A percentile compares a stretch with the other conserved stretches of the same genome.
These are phyloP conservation scores for Mycosphaerella sp. DNA, from an alignment of 2,329 filamentous ascomycete genomes.

Conservation along the genomic window DNA sequence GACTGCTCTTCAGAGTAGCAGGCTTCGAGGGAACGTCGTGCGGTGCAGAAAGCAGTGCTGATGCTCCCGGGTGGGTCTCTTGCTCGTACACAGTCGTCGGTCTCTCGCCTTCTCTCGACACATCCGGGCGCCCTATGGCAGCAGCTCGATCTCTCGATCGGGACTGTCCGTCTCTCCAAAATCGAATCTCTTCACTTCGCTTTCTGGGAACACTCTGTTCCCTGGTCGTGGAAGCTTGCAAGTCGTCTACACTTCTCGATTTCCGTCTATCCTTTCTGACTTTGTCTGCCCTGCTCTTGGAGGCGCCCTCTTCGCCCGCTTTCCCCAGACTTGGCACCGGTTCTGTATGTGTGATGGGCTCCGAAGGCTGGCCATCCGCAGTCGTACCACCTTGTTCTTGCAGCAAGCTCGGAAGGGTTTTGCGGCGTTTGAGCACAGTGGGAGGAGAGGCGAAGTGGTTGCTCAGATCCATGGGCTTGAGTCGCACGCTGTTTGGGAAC, in stretches of 20 bases:
- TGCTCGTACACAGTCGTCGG: neutral
- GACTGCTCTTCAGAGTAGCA: slow-evolving; percentile 17
- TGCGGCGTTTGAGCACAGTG: slow-evolving; percentile 26
- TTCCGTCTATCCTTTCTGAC: slow-evolving; percentile 28
- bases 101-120: slow-evolving; percentile 1
- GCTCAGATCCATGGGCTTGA: slow-evolving; percentile 34
- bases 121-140: slow-evolving; percentile 5
- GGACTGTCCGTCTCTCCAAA: slow-evolving; percentile 29
- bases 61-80: neutral
- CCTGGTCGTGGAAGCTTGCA: slow-evolving; percentile 17
- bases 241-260: slow-evolving; percentile 33
- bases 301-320: slow-evolving; percentile 3
- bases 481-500: slow-evolving; percentile 33
- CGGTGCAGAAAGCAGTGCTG: neutral
- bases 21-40: slow-evolving; percentile 4
- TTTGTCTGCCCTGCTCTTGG: slow-evolving; percentile 7
- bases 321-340: slow-evolving; percentile 2
- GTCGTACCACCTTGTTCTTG: slow-evolving; percentile 26
- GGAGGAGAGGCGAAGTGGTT: slow-evolving; percentile 29
- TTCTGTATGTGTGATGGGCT: neutral
- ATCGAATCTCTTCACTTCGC: slow-evolving; percentile 33
- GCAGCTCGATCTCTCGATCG: slow-evolving; percentile 6
- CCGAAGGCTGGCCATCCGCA: slow-evolving; percentile 10
- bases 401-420: slow-evolving; percentile 31
- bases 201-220: slow-evolving; percentile 25